Evolutionary conservation across 2,329 filamentous ascomycete genomes (phyloP).

Genomic region (Pseudogymnoascus sp.): DNA sequence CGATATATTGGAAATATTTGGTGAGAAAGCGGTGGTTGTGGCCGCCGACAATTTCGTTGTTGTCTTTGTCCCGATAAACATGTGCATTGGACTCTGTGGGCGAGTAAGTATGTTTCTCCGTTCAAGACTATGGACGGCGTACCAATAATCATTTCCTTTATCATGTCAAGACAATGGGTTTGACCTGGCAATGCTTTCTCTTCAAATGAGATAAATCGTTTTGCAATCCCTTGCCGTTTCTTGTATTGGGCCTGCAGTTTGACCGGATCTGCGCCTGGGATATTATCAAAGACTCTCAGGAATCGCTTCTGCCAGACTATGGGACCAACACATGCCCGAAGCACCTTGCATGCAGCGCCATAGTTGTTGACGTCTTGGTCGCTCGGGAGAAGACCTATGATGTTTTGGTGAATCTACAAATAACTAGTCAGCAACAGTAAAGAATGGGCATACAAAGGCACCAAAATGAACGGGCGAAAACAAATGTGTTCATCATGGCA

Average conservation of each 20-base stretch:
- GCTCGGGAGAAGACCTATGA: constrained; percentile 19
- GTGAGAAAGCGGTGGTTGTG: not conserved
- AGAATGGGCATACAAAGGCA: not conserved
- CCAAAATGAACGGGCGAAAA: not conserved
- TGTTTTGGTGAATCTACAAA: constrained; percentile 26
- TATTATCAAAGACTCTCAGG: constrained; percentile 35
- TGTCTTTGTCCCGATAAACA: constrained; percentile 9
- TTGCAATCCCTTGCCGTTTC: constrained; percentile 30
- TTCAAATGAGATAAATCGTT: constrained; percentile 21
- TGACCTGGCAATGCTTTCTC: constrained; percentile 21
- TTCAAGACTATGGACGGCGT: constrained; percentile 9
- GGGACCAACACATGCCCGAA: constrained; percentile 31
- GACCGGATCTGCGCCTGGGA: constrained; percentile 19
- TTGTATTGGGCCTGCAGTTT: constrained; percentile 26
- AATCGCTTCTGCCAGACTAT: constrained; percentile 43
- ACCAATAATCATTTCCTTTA: constrained; percentile 40
- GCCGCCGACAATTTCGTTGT: not conserved
- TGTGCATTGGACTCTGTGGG: constrained; percentile 23
- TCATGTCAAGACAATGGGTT: constrained; percentile 29
- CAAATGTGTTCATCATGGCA: not conserved
- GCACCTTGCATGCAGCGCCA: constrained; percentile 32
- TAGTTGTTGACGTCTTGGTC: constrained; percentile 40
- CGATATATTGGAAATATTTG: not conserved
- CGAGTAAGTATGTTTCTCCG: not conserved
- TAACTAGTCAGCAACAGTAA: not conserved